Conservation (phyloP, 768 basidiomycete genomes). For the Xerocomus brunneocitrinus region DNA sequence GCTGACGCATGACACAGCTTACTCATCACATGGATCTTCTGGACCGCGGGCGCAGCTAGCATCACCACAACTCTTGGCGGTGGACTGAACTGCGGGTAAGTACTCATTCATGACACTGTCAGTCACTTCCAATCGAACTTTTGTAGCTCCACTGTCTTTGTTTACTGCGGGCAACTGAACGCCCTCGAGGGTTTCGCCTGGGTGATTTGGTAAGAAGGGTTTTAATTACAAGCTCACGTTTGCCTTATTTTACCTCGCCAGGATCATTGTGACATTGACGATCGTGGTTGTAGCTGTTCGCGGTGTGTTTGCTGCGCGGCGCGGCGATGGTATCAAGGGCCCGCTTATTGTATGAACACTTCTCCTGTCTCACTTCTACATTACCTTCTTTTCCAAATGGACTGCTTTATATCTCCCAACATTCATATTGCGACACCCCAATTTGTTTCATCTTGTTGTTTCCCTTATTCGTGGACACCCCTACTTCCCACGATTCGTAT, state of each 20-base stretch:
- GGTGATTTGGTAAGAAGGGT: conserved; percentile 56
- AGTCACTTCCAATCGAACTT: neutral
- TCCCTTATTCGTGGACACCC: conserved; percentile 8
- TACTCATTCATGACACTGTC: neutral
- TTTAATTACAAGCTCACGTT: neutral
- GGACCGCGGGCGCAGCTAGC: conserved; percentile 69
- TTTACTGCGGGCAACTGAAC: conserved; percentile 74
- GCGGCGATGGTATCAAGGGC: conserved; percentile 66
- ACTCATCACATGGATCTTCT: conserved; percentile 69
- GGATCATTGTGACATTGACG: conserved; percentile 61
- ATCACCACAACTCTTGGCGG: conserved; percentile 66
- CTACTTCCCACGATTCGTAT: neutral
- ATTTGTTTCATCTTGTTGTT: conserved; percentile 2
- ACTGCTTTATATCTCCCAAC: neutral
- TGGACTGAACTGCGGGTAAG: conserved; percentile 63
- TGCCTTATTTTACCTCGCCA: conserved; percentile 22
- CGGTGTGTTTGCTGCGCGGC: conserved; percentile 52
- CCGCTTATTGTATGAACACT: conserved; percentile 39
- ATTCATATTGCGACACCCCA: conserved; percentile 16
- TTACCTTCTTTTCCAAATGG: conserved; percentile 4
- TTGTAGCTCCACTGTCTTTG: conserved; percentile 37
- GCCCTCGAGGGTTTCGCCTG: conserved; percentile 74
- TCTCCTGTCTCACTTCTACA: neutral
- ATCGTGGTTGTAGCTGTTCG: conserved; percentile 57
- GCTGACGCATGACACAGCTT: conserved; percentile 40